Percentiles rank a stretch among this genome's conserved stretches.
These are phyloP conservation scores for Chaetomidium leptoderma DNA, from an alignment of 495 filamentous ascomycete species.

Conservation along the genomic window DNA sequence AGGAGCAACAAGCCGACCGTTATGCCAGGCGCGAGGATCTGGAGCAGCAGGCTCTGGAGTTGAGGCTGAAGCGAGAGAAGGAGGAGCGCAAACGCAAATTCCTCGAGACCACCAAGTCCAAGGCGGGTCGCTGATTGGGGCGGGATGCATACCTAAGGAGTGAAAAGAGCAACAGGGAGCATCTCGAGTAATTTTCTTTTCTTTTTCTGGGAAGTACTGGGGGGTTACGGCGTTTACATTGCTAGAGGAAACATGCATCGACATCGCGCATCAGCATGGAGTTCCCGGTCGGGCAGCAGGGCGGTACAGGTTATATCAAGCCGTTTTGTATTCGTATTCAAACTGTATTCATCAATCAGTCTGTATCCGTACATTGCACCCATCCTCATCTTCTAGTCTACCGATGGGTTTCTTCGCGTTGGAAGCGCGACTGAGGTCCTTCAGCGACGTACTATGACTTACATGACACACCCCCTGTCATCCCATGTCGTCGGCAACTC, in stretches of 20 bases:
- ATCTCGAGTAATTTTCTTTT: too few species aligned
- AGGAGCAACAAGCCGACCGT: constrained; percentile 49
- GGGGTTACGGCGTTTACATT: constrained; percentile 4
- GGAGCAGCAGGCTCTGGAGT: constrained; percentile 44
- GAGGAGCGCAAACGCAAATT: constrained; percentile 38
- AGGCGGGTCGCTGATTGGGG: constrained; percentile 17
- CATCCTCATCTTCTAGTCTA: neutral
- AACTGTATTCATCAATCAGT: neutral
- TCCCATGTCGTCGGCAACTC: constrained; percentile 4
- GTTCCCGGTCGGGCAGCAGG: constrained; percentile 11
- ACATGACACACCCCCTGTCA: neutral
- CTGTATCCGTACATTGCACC: neutral
- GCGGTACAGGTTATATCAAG: neutral
- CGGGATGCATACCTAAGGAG: too few species aligned
- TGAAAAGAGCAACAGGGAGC: too few species aligned
- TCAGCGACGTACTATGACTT: too few species aligned
- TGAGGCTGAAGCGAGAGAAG: constrained; percentile 43
- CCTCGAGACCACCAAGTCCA: constrained; percentile 20
- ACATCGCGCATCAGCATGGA: constrained; percentile 28
- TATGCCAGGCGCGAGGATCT: constrained; percentile 51
- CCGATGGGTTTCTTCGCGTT: too few species aligned
- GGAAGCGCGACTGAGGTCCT: too few species aligned
- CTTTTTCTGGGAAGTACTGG: neutral
- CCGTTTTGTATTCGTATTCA: neutral
- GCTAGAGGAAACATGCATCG: constrained; percentile 14